Percentiles rank a stretch among this genome's conserved stretches.
Conservation (phyloP, 169 alveolate genomes). For the Plasmodium coatneyi region DNA sequence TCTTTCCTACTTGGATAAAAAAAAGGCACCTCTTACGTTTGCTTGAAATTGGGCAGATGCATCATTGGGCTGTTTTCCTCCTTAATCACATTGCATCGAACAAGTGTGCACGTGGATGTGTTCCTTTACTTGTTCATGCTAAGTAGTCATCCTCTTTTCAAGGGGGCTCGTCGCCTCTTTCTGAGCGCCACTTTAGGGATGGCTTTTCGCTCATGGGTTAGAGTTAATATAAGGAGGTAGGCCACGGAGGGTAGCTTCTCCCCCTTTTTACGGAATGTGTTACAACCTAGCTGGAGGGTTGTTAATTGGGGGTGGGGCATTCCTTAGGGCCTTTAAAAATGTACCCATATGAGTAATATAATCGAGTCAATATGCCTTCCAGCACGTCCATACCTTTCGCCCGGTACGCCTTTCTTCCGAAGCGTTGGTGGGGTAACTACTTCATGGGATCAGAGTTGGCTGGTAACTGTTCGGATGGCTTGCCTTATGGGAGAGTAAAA, state of each 20-base stretch:
- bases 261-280: not conserved
- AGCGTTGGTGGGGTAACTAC: not conserved
- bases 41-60: not conserved
- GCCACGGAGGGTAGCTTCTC: not conserved
- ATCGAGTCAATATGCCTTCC: not conserved
- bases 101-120: not conserved
- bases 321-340: not conserved
- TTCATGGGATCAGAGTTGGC: not conserved
- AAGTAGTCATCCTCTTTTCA: not conserved
- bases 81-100: not conserved
- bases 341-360: not conserved
- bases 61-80: not conserved
- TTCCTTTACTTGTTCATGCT: not conserved
- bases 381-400: not conserved
- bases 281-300: not conserved
- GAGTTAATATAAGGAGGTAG: not conserved
- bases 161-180: not conserved
- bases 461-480: not conserved
- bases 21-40: not conserved
- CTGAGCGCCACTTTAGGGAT: not conserved
- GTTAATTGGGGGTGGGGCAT: not conserved
- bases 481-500: not conserved
- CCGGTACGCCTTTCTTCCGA: not conserved
- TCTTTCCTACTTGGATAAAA: not conserved
- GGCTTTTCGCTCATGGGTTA: not conserved